phyloP scores from a whole-genome alignment of 805 yeast species.

The Lipomyces oligophaga region DNA sequence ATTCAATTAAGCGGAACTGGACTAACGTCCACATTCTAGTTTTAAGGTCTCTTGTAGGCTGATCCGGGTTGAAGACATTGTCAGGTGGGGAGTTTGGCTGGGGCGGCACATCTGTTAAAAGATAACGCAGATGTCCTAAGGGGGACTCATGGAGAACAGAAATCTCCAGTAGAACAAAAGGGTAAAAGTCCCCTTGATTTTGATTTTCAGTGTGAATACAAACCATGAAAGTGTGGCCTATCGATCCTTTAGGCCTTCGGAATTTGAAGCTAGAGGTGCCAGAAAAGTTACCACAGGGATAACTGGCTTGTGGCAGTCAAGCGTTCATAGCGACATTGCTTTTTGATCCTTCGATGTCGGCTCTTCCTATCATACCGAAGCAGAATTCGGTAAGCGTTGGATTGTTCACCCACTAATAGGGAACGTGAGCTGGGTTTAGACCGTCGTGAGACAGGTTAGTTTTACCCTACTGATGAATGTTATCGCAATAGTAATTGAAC shows the following conservation, averaged over 20 bases:
- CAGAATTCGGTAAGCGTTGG: conserved; percentile 48
- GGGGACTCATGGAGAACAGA: conserved; percentile 49
- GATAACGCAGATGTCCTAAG: conserved; percentile 47
- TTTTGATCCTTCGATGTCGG: conserved; percentile 44
- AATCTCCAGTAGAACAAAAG: conserved; percentile 48
- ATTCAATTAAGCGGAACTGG: conserved; percentile 43
- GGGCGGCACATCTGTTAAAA: conserved; percentile 49
- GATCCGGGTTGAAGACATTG: conserved; percentile 43
- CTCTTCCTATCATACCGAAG: conserved; percentile 45
- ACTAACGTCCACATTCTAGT: conserved; percentile 38
- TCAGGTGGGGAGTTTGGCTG: conserved; percentile 44
- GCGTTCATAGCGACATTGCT: conserved; percentile 48
- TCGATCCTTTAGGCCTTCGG: conserved; percentile 48
- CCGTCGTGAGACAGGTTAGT: conserved; percentile 8
- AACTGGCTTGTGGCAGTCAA: conserved; percentile 49
- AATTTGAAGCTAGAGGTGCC: conserved; percentile 43
- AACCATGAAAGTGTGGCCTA: conserved; percentile 50
- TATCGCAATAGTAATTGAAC: conserved; percentile 44
- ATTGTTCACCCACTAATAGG: conserved; percentile 45
- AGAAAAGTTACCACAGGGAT: conserved; percentile 7
- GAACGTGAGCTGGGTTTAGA: conserved; percentile 1
- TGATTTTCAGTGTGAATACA: conserved; percentile 48
- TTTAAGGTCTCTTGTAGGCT: conserved; percentile 37
- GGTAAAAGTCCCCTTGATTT: conserved; percentile 47
- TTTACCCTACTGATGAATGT: conserved; percentile 9